Evolutionary conservation across 2,329 filamentous ascomycete species (phyloP), one percentile per base, ranked within the genome.

Genomic region (Pseudogymnoascus sp.): DNA sequence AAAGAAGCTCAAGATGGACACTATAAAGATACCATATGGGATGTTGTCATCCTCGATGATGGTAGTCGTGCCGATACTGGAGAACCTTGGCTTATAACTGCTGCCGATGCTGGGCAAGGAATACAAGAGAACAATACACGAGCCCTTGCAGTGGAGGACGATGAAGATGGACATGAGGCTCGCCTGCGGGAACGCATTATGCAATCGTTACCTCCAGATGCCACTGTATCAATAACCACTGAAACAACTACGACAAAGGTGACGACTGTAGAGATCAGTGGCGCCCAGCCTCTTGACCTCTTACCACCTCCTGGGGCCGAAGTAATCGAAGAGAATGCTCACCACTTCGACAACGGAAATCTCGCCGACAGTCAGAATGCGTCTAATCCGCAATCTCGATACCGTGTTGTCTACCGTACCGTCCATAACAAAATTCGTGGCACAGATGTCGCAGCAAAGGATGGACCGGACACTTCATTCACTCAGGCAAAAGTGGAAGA

Each of bases 201-300:
- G 66, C 80, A 79, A 59, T 78, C 85, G 0, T 72, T 87, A 4
- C 80, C 84, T 0, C 72, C 79, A 0, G 80, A 83, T 50, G 81
- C 85, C 0, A 80, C 79, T n/a, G 81, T 88, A 5, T 83, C 83
- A 7, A 83, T 88, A 38, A 82, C 81, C 0, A 86, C 84, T 5
- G 81, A 82, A 2, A 83, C 84, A 0, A 80, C 79, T 1, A 86
- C 82, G 1, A 84, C 81, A 6, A 86, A 87, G 66, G 87, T 79
- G 12, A 85, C 88, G 68, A 87, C 85, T 0, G 84, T 88, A 2
- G 84, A 88, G 61, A 80, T 89, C 38, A 79, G 79, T 12, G 83
- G 84, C 0, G 76, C 80, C 4, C 75, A 79, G 19, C 76, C 79
- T 4, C 77, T 82, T 2, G 76, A 80, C 1, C 73, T 88, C 1